A percentile compares a stretch with the other conserved stretches of the same genome.
Evolutionary conservation across 164 flowering plant species (phyloP).

Genomic region (Annona cherimola): DNA sequence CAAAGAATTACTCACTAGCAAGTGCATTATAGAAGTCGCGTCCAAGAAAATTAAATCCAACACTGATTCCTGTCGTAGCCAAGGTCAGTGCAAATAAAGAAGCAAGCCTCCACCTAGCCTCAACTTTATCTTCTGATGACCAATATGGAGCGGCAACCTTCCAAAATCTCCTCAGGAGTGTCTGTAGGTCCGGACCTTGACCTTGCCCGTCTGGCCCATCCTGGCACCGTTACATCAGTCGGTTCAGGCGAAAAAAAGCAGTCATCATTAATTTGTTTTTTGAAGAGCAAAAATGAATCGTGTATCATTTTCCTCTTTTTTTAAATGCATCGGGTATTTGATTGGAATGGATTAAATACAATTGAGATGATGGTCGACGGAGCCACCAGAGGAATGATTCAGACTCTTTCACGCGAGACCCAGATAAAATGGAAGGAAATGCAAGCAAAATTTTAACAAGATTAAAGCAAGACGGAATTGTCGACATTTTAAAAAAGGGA

Average conservation of each 20-base stretch:
- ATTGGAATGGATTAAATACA: too few relatives aligned
- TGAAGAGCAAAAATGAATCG: too few relatives aligned
- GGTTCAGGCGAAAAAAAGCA: not conserved
- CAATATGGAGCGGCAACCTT: constrained; percentile 95
- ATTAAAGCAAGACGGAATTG: too few relatives aligned
- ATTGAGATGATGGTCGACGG: too few relatives aligned
- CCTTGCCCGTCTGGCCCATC: constrained; percentile 22
- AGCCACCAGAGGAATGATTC: too few relatives aligned
- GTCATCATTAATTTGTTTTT: too few relatives aligned
- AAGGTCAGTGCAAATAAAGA: constrained; percentile 84
- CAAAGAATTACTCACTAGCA: constrained; percentile 46
- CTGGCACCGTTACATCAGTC: constrained; percentile 5
- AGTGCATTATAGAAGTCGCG: constrained; percentile 96
- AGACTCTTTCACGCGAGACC: too few relatives aligned
- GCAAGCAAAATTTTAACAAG: too few relatives aligned
- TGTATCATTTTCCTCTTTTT: too few relatives aligned
- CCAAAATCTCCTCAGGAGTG: constrained; percentile 69
- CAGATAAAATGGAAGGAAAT: too few relatives aligned
- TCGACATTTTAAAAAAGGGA: too few relatives aligned
- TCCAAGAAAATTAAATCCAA: constrained; percentile 91
- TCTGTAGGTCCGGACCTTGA: constrained; percentile 35
- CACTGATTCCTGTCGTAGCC: constrained; percentile 95
- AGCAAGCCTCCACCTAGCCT: constrained; percentile 70
- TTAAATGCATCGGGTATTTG: too few relatives aligned
- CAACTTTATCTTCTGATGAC: constrained; percentile 75